phyloP scores from a whole-genome alignment of 352 stramenopile species.

The Paralagenidium karlingii region DNA sequence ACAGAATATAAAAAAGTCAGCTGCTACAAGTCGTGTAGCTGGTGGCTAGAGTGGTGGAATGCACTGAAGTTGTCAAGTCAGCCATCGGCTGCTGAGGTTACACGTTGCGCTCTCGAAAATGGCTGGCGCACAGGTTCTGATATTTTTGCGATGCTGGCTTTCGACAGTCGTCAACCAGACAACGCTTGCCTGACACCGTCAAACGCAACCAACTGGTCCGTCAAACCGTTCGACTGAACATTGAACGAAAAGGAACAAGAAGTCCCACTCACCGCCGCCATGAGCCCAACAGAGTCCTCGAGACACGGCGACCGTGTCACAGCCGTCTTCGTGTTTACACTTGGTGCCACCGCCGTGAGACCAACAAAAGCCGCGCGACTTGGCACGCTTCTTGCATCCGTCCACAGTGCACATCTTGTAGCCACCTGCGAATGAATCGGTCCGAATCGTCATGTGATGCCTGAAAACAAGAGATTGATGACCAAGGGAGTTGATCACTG shows the following conservation, averaged over 20 bases:
- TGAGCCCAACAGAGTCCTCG: conserved; percentile 37
- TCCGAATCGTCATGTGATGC: neutral
- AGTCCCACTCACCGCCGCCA: too few species aligned
- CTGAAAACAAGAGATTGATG: too few species aligned
- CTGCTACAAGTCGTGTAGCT: too few species aligned
- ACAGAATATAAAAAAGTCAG: too few species aligned
- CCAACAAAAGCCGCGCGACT: conserved; percentile 17
- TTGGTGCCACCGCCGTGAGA: conserved; percentile 17
- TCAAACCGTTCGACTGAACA: too few species aligned
- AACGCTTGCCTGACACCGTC: conserved; percentile 31
- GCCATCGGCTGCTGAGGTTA: too few species aligned
- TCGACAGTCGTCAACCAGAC: conserved; percentile 15
- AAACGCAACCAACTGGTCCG: too few species aligned
- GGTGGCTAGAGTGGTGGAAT: too few species aligned
- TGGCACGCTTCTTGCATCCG: conserved; percentile 27
- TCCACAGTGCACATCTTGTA: conserved; percentile 38
- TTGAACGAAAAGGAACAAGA: too few species aligned
- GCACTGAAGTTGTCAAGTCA: too few species aligned
- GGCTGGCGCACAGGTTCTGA: conserved; percentile 28
- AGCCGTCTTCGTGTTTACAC: conserved; percentile 27
- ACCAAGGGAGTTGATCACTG: too few species aligned
- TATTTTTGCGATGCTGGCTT: conserved; percentile 21
- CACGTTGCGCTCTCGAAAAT: too few species aligned
- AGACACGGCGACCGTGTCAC: conserved; percentile 43
- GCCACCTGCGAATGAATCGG: conserved; percentile 12